phyloP scores from a whole-genome alignment of 805 yeast genomes.

The Cyberlindnera euphorbiae region DNA sequence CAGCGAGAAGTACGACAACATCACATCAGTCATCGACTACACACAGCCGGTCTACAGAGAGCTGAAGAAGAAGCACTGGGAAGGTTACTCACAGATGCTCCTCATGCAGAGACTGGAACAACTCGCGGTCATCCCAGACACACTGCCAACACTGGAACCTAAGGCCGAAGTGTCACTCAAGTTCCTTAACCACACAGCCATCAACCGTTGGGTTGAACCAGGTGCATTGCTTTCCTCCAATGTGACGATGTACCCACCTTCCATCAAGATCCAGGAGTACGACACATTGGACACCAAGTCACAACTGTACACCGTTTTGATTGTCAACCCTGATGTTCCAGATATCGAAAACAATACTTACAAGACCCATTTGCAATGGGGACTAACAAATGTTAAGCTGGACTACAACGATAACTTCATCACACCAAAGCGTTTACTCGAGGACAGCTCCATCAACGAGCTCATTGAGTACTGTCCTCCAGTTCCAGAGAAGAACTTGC shows the following conservation, averaged over 20 bases:
- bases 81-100: constrained; percentile 61
- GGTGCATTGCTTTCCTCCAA: constrained; percentile 71
- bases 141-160: constrained; percentile 85
- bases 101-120: constrained; percentile 91
- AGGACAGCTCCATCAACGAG: constrained; percentile 34
- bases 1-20: constrained; percentile 33
- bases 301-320: constrained; percentile 65
- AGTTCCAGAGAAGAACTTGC: constrained; percentile 83
- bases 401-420: constrained; percentile 54
- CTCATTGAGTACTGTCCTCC: constrained; percentile 72
- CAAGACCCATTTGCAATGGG: constrained; percentile 73
- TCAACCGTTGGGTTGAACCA: constrained; percentile 71
- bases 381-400: constrained; percentile 61
- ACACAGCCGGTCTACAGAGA: constrained; percentile 76
- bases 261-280: constrained; percentile 69
- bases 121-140: constrained; percentile 84
- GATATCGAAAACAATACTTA: constrained; percentile 64
- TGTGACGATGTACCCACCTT: constrained; percentile 74
- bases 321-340: constrained; percentile 92
- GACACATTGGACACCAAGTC: constrained; percentile 37
- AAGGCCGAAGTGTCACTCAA: constrained; percentile 66
- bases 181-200: constrained; percentile 65
- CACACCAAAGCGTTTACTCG: constrained; percentile 31
- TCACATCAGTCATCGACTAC: constrained; percentile 52
- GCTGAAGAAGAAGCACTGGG: constrained; percentile 68